A percentile compares a stretch with the other conserved stretches of the same genome.
Conservation (phyloP, 2,329 filamentous ascomycete species). For the Allantophomopsis lycopodina region DNA sequence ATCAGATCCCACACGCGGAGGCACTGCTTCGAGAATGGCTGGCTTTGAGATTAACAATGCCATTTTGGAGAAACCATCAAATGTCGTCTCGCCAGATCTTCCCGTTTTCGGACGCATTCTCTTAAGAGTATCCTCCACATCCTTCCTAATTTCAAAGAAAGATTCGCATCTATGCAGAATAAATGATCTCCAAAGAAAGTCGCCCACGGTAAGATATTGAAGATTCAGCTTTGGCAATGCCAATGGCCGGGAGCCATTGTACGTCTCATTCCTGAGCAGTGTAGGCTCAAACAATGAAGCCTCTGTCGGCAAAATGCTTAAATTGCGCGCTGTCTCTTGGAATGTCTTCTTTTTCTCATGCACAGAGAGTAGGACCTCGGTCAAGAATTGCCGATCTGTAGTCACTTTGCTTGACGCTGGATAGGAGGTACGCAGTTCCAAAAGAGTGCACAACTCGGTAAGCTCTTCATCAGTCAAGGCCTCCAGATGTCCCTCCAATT, state of each 20-base stretch:
- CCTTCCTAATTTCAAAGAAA: constrained; percentile 86
- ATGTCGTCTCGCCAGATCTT: constrained; percentile 52
- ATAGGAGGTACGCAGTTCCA: constrained; percentile 75
- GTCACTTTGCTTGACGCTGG: constrained; percentile 54
- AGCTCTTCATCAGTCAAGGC: constrained; percentile 65
- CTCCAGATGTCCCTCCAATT: constrained; percentile 64
- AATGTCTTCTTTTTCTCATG: constrained; percentile 74
- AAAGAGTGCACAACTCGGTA: constrained; percentile 47
- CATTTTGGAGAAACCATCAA: constrained; percentile 84
- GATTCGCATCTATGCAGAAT: constrained; percentile 80
- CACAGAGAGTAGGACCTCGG: constrained; percentile 59
- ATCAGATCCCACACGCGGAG: constrained; percentile 69
- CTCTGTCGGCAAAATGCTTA: constrained; percentile 78
- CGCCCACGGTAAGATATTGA: constrained; percentile 87
- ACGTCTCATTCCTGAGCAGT: constrained; percentile 69
- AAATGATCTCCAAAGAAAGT: constrained; percentile 94
- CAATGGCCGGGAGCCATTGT: constrained; percentile 75
- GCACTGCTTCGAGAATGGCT: constrained; percentile 74
- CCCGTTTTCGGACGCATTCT: constrained; percentile 59
- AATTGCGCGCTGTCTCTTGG: constrained; percentile 59
- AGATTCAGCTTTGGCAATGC: constrained; percentile 90
- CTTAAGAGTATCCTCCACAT: constrained; percentile 72
- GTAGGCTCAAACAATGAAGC: constrained; percentile 64
- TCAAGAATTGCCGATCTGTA: constrained; percentile 47
- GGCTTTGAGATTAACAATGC: constrained; percentile 76